A percentile compares a stretch with the other conserved stretches of the same genome.
phyloP scores from a whole-genome alignment of 2,329 filamentous ascomycete species.

The Cladosporium oxysporum region DNA sequence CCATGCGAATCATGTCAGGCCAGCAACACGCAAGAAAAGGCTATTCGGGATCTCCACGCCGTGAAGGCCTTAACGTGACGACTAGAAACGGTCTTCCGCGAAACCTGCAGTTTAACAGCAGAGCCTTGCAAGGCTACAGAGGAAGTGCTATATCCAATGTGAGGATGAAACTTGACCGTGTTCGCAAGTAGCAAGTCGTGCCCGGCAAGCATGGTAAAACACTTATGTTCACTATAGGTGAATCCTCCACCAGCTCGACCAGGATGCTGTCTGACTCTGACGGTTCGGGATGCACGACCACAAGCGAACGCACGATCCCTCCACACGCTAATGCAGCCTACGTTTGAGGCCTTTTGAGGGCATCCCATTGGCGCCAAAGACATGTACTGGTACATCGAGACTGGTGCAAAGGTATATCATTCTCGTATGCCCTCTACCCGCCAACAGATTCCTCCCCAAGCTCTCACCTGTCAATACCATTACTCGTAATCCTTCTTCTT shows the following conservation, averaged over 20 bases:
- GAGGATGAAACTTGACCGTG: not conserved
- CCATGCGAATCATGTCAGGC: not conserved
- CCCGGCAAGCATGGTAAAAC: not conserved
- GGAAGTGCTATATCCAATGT: not conserved
- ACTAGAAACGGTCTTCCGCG: not conserved
- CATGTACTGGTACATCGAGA: slow-evolving; percentile 8
- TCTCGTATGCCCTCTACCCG: not conserved
- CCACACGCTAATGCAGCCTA: slow-evolving; percentile 3
- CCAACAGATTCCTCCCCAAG: not conserved
- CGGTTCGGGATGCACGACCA: slow-evolving; percentile 5
- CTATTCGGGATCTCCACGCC: not conserved
- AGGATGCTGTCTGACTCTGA: slow-evolving; percentile 16
- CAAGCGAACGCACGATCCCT: slow-evolving; percentile 1
- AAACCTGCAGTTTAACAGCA: slow-evolving; percentile 4
- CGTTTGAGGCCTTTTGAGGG: slow-evolving; percentile 5
- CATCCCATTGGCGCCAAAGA: slow-evolving; percentile 3
- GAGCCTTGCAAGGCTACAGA: not conserved
- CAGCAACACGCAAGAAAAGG: not conserved
- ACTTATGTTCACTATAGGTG: not conserved
- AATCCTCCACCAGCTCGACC: not conserved
- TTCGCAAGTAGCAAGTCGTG: too few relatives aligned
- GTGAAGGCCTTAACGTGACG: not conserved
- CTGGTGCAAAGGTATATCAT: slow-evolving; percentile 8
- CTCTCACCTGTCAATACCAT: not conserved
- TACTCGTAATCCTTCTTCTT: slow-evolving; percentile 19